These are phyloP conservation scores for Pezicula radicicola DNA, from an alignment of 2,329 filamentous ascomycete species.

Conservation along the genomic window DNA sequence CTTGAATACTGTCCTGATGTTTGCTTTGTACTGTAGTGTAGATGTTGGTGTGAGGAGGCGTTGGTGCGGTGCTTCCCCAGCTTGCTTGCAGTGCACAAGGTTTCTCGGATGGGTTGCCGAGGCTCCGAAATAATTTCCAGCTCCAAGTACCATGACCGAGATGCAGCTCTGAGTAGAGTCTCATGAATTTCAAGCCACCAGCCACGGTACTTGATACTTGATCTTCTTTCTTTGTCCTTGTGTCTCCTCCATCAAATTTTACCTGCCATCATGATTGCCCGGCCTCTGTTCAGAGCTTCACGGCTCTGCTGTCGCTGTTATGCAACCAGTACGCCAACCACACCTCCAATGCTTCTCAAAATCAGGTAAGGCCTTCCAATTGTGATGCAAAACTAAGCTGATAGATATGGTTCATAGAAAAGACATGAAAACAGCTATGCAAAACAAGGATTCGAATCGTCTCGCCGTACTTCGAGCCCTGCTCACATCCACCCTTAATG, in stretches of 20 bases:
- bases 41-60: no score
- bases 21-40: no score
- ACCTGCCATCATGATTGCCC: constrained; percentile 12
- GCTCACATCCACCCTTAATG: constrained; percentile 69
- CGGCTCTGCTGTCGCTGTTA: constrained; percentile 22
- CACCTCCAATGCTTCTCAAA: constrained; percentile 31
- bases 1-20: no score
- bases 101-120: background rate
- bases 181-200: background rate
- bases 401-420: constrained; percentile 17
- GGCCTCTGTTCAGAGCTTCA: constrained; percentile 17
- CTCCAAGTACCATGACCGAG: background rate
- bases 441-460: constrained; percentile 59
- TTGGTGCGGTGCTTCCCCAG: background rate
- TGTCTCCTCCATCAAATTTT: background rate
- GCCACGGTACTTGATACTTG: background rate
- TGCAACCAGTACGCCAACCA: constrained; percentile 19
- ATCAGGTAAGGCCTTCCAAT: constrained; percentile 26
- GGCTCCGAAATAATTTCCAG: background rate
- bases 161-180: background rate
- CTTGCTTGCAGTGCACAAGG: background rate
- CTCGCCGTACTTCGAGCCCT: constrained; percentile 67
- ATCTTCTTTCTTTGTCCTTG: no score
- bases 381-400: background rate
- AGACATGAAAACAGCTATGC: constrained; percentile 66